Evolutionary conservation across 805 yeast genomes (phyloP).

Genomic region (Metschnikowia hibisci): DNA sequence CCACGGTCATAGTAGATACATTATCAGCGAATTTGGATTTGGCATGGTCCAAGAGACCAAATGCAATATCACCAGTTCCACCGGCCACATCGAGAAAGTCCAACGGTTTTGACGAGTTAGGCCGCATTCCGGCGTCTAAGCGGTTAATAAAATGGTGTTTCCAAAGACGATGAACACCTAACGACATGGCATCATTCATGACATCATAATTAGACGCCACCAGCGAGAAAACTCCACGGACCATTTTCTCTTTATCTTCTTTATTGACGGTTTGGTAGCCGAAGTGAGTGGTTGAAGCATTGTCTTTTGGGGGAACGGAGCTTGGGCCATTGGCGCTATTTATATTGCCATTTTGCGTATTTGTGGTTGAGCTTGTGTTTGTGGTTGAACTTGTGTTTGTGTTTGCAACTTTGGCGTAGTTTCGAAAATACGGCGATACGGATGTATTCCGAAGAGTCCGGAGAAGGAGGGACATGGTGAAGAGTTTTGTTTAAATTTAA

Average conservation of each 20-base stretch:
- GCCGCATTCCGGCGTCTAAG: constrained; percentile 90
- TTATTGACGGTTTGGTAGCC: constrained; percentile 82
- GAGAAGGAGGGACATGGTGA: constrained; percentile 1
- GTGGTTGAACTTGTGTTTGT: neutral
- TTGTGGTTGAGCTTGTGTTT: neutral
- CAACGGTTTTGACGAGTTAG: constrained; percentile 73
- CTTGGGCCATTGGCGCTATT: neutral
- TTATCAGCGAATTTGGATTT: constrained; percentile 69
- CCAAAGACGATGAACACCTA: constrained; percentile 95
- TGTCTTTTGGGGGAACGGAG: constrained; percentile 3
- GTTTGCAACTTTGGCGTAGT: constrained; percentile 3
- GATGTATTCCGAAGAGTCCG: neutral
- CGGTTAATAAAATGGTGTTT: constrained; percentile 83
- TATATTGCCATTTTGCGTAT: neutral
- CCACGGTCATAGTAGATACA: constrained; percentile 78
- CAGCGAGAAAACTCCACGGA: constrained; percentile 84
- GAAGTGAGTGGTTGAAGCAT: constrained; percentile 72
- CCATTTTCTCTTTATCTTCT: constrained; percentile 77
- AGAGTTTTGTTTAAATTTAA: neutral
- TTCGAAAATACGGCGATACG: neutral
- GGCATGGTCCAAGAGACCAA: constrained; percentile 91
- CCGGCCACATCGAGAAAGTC: constrained; percentile 96
- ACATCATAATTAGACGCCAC: constrained; percentile 93
- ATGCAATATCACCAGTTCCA: constrained; percentile 98
- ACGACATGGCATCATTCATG: constrained; percentile 97